A percentile compares a stretch with the other conserved stretches of the same genome.
These are phyloP conservation scores for Mycena indigotica DNA, from an alignment of 768 basidiomycete species.

Conservation along the genomic window DNA sequence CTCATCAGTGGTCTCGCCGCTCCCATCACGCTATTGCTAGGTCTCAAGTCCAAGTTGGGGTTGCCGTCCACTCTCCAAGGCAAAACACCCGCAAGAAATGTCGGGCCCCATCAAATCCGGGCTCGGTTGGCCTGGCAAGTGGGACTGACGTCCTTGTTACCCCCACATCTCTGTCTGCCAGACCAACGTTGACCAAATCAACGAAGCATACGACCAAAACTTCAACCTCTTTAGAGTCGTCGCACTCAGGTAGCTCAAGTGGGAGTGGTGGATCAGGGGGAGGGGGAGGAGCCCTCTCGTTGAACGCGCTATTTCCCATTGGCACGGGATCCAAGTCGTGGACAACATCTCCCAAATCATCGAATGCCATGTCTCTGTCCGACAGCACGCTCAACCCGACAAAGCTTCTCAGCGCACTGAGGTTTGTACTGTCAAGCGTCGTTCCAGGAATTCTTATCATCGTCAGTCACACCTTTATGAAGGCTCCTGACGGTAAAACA, in stretches of 20 bases:
- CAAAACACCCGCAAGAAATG: slow-evolving; percentile 8
- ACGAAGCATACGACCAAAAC: slow-evolving; percentile 23
- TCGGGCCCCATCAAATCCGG: slow-evolving; percentile 10
- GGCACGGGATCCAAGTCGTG: slow-evolving; percentile 38
- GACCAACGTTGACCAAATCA: slow-evolving; percentile 19
- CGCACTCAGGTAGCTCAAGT: slow-evolving; percentile 14
- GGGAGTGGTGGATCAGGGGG: slow-evolving; percentile 18
- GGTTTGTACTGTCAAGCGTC: slow-evolving; percentile 7
- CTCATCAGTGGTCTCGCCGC: slow-evolving; percentile 15
- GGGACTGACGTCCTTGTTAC: background rate
- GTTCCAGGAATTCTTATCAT: background rate
- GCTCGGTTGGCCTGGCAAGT: background rate
- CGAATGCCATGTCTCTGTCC: slow-evolving; percentile 41
- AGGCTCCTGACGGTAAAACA: slow-evolving; percentile 52
- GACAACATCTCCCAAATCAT: slow-evolving; percentile 45
- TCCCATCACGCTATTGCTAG: slow-evolving; percentile 17
- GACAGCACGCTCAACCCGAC: slow-evolving; percentile 48
- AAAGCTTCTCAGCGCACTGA: slow-evolving; percentile 37
- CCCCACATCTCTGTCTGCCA: background rate
- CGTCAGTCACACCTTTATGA: slow-evolving; percentile 40
- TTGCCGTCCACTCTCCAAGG: background rate
- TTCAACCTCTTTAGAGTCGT: slow-evolving; percentile 15
- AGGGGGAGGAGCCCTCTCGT: slow-evolving; percentile 16
- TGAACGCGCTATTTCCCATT: slow-evolving; percentile 47
- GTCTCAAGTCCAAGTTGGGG: background rate